Base-by-base conservation (phyloP, 495 filamentous ascomycete genomes). In the Aeminium ludgeri region DNA sequence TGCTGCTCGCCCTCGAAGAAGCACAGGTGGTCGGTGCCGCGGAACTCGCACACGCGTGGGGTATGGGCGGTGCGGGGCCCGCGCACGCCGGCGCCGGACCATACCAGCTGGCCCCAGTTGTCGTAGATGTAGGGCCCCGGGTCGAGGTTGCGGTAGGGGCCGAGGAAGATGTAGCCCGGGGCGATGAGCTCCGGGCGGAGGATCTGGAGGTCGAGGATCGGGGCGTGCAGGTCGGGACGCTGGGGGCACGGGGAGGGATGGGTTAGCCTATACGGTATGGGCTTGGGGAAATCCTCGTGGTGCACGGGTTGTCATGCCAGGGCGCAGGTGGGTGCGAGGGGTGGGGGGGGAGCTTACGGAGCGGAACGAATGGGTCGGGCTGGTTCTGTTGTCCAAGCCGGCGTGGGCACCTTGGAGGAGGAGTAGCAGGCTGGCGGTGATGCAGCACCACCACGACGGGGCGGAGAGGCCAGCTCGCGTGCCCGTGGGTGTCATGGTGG, bases 1-100 rank as follows among this genome's bases (percentile, higher is more conserved):
- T 69, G 63, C 37, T 70, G 67, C 28, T 64, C 57, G 15, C 69
- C 68, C 39, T 70, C 65, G 55, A 71, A 73, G 45, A 66, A 68
- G 50, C 66, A 71, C 4, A 69, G 50, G 33, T 70, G 68, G 38
- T 66, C 59, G 30, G 53, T 55, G 11, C 65, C 65, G n/a, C 66
- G 57, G 28, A 53, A 57, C 16, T 38, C 37, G 45, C 45, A 59
- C 30, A 51, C 50, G 27, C 48, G 47, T 11, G 50, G 50, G 28
- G 56, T 47, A 44, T 61, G 57, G 10, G 46, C 49, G 5, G 48
- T 53, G 11, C 46, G 50, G 4, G 55, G 43, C 11, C 55, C 55
- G 38, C 45, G 40, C 7, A 30, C 34, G 25, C 48, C 50, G 6
- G 45, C 47, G 3, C 53, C 51, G 12, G 48, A 52, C 51, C 51